Conservation (phyloP, 805 yeast species). For the Limtongozyma cylindracea region DNA sequence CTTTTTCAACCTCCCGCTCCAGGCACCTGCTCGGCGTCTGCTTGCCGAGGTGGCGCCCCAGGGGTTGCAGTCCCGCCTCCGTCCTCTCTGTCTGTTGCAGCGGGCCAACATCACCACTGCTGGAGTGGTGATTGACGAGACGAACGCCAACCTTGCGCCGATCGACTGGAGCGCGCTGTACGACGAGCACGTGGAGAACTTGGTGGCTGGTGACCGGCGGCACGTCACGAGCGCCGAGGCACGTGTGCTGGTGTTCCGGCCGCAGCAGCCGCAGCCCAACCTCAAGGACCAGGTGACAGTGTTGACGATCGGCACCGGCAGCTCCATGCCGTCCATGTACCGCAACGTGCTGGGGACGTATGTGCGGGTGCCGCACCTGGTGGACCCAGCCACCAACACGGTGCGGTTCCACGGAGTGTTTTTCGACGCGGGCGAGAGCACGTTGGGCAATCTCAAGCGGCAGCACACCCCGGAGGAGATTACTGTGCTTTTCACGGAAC, state of each 20-base stretch:
- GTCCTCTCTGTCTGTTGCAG: conserved; percentile 5
- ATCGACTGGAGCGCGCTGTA: too few relatives aligned
- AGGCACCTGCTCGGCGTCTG: conserved; percentile 4
- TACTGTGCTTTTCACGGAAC: conserved; percentile 23
- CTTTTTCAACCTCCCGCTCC: conserved; percentile 15
- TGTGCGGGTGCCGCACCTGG: conserved; percentile 34
- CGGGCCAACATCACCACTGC: conserved; percentile 5
- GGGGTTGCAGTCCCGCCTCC: conserved; percentile 9
- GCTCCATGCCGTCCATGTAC: conserved; percentile 65
- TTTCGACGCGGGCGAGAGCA: conserved; percentile 92
- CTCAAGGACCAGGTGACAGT: conserved; percentile 34
- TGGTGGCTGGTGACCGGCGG: too few relatives aligned
- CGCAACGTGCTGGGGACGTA: conserved; percentile 72
- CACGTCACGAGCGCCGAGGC: too few relatives aligned
- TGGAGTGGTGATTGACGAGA: not conserved
- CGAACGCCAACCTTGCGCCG: too few relatives aligned
- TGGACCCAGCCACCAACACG: conserved; percentile 2
- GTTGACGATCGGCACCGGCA: conserved; percentile 76
- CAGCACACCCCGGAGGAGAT: conserved; percentile 15
- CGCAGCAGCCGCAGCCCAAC: too few relatives aligned
- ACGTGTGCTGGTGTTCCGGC: too few relatives aligned
- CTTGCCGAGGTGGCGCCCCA: conserved; percentile 5
- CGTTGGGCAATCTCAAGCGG: conserved; percentile 48
- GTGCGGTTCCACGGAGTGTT: conserved; percentile 19
- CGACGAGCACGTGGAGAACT: too few relatives aligned